phyloP scores from a whole-genome alignment of 306 rosid species.

The Cucurbita maxima region DNA sequence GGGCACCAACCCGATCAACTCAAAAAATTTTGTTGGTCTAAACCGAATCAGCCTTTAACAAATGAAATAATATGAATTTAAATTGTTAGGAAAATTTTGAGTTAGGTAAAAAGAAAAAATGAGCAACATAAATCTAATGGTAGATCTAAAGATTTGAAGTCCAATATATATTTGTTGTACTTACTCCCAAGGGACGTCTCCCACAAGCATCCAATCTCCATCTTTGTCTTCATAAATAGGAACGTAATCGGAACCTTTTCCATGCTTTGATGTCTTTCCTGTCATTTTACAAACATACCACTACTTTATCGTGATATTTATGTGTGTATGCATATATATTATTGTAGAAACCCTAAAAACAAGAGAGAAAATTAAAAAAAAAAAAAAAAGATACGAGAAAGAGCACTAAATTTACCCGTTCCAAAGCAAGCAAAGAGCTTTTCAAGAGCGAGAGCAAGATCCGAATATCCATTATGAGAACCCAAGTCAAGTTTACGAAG shows the following conservation, averaged over 20 bases:
- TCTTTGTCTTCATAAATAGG: constrained; percentile 96
- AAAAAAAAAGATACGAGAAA: neutral
- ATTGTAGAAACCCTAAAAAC: neutral
- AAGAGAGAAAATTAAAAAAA: neutral
- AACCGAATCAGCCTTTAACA: too few relatives aligned
- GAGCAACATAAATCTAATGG: too few relatives aligned
- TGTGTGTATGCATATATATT: too few relatives aligned
- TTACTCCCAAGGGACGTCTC: constrained; percentile 99
- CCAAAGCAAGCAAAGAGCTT: constrained; percentile 64
- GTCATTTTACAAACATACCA: constrained; percentile 16
- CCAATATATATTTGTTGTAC: neutral
- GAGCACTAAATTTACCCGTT: constrained; percentile 24
- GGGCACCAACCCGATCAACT: too few relatives aligned
- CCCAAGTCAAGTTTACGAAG: constrained; percentile 67
- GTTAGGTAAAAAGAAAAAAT: neutral
- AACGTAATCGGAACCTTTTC: constrained; percentile 44
- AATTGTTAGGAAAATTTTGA: neutral
- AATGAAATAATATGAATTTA: neutral
- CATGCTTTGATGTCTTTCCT: constrained; percentile 63
- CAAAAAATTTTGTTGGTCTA: too few relatives aligned
- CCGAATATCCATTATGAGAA: constrained; percentile 39
- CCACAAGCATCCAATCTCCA: constrained; percentile 96
- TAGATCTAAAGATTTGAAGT: too few relatives aligned
- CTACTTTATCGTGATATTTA: neutral
- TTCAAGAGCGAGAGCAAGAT: constrained; percentile 60